Percentiles rank a stretch among this genome's conserved stretches.
Evolutionary conservation across 768 basidiomycete species (phyloP).

Genomic region (Auriscalpium vulgare): DNA sequence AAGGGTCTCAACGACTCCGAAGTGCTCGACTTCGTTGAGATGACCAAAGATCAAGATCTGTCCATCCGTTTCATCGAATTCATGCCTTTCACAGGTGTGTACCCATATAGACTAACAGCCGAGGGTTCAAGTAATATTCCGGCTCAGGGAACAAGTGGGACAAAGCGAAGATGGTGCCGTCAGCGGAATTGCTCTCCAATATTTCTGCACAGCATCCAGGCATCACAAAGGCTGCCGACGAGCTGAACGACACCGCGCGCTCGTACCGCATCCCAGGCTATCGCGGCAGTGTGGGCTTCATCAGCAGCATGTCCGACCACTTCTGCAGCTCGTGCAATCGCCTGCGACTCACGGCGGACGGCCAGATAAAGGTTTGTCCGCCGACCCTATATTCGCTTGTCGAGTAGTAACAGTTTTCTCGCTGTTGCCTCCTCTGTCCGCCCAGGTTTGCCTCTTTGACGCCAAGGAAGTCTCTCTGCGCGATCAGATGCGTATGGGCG

Average conservation of each 20-base stretch:
- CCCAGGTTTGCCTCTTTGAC: conserved; percentile 81
- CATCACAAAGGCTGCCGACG: conserved; percentile 53
- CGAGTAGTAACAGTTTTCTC: not conserved
- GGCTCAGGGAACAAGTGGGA: conserved; percentile 78
- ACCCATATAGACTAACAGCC: not conserved
- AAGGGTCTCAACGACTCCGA: conserved; percentile 79
- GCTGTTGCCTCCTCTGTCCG: not conserved
- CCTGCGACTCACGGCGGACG: conserved; percentile 81
- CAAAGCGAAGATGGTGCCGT: conserved; percentile 73
- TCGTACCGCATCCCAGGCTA: conserved; percentile 70
- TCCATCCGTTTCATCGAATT: conserved; percentile 88
- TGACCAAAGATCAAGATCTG: conserved; percentile 55
- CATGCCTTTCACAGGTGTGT: conserved; percentile 83
- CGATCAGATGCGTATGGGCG: conserved; percentile 60
- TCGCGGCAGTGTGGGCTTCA: conserved; percentile 72
- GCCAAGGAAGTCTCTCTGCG: conserved; percentile 77
- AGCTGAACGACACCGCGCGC: conserved; percentile 73
- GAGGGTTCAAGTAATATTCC: not conserved
- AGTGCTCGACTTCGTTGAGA: conserved; percentile 66
- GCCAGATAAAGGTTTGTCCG: conserved; percentile 68
- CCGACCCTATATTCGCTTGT: not conserved
- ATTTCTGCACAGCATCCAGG: conserved; percentile 42
- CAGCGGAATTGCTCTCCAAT: conserved; percentile 47
- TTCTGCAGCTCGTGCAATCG: conserved; percentile 84
- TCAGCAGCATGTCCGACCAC: conserved; percentile 91